Evolutionary conservation across 352 stramenopile species (phyloP).

Genomic region (Phytopythium aichiense): DNA sequence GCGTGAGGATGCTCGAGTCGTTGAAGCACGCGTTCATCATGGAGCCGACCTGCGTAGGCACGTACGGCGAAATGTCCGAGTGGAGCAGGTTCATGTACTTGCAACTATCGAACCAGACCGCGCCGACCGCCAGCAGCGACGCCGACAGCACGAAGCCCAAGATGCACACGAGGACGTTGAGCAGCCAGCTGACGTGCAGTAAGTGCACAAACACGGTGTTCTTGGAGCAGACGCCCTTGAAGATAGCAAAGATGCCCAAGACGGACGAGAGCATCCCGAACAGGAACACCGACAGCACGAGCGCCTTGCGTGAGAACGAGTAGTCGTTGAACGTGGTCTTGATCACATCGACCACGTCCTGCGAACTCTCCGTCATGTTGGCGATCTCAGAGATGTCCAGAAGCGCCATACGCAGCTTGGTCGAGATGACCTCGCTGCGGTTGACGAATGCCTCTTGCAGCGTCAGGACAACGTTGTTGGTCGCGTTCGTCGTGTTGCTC

Average conservation of each 20-base stretch:
- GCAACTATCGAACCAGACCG: constrained; percentile 78
- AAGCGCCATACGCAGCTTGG: constrained; percentile 35
- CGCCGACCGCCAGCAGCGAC: constrained; percentile 66
- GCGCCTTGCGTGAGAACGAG: constrained; percentile 66
- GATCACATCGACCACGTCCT: constrained; percentile 51
- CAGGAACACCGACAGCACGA: constrained; percentile 78
- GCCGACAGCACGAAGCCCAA: constrained; percentile 73
- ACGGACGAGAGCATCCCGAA: constrained; percentile 66
- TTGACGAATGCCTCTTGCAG: constrained; percentile 47
- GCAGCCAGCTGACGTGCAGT: constrained; percentile 69
- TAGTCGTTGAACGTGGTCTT: constrained; percentile 68
- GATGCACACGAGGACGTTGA: constrained; percentile 73
- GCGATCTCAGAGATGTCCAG: constrained; percentile 45
- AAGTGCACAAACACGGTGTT: constrained; percentile 71
- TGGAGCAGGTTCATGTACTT: constrained; percentile 83
- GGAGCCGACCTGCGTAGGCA: constrained; percentile 44
- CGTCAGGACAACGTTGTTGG: constrained; percentile 25
- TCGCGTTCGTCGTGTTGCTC: constrained; percentile 14
- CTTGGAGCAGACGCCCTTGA: constrained; percentile 73
- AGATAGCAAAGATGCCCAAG: constrained; percentile 59
- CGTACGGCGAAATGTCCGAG: constrained; percentile 67
- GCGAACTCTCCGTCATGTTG: constrained; percentile 52
- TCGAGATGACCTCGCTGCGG: constrained; percentile 30
- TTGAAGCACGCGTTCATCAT: constrained; percentile 75
- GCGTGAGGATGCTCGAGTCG: constrained; percentile 53